These are phyloP conservation scores for Saccharomyces hybrid DNA, from an alignment of 1,139 yeast species.

Conservation along the genomic window DNA sequence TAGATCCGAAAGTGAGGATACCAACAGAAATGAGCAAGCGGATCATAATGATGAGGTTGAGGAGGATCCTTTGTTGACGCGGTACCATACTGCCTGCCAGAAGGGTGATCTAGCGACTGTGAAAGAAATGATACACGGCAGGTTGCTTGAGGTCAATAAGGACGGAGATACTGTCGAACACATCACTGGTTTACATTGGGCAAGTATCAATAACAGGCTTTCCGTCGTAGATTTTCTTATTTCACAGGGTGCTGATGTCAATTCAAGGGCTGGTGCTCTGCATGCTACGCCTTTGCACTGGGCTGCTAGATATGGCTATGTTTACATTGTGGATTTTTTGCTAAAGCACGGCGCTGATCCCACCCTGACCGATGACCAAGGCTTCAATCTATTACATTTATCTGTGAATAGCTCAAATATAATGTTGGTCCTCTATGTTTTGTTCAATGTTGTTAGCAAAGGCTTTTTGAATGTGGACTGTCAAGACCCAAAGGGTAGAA, in stretches of 20 bases:
- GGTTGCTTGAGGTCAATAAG: slow-evolving; percentile 31
- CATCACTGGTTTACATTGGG: slow-evolving; percentile 89
- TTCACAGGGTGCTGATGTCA: slow-evolving; percentile 59
- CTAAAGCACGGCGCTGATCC: slow-evolving; percentile 69
- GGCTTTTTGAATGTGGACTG: slow-evolving; percentile 50
- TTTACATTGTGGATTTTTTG: slow-evolving; percentile 71
- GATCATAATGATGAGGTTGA: not conserved
- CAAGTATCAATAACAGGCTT: slow-evolving; percentile 78
- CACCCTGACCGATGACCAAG: slow-evolving; percentile 60
- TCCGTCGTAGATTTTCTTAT: slow-evolving; percentile 57
- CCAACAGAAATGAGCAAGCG: not conserved
- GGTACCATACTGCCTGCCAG: slow-evolving; percentile 41
- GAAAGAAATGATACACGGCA: slow-evolving; percentile 36
- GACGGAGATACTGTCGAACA: slow-evolving; percentile 45
- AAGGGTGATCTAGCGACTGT: slow-evolving; percentile 41
- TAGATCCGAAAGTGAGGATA: not conserved
- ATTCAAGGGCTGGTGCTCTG: slow-evolving; percentile 63
- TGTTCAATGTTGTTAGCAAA: slow-evolving; percentile 40
- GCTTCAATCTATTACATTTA: slow-evolving; percentile 76
- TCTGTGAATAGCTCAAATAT: slow-evolving; percentile 89
- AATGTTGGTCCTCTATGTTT: slow-evolving; percentile 68
- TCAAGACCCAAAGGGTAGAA: slow-evolving; percentile 63
- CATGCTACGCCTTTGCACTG: slow-evolving; percentile 90
- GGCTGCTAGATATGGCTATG: slow-evolving; percentile 91
- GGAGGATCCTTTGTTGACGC: slow-evolving; percentile 6